phyloP scores from a whole-genome alignment of 1,284 basidiomycete species.

The Ustilago nuda region DNA sequence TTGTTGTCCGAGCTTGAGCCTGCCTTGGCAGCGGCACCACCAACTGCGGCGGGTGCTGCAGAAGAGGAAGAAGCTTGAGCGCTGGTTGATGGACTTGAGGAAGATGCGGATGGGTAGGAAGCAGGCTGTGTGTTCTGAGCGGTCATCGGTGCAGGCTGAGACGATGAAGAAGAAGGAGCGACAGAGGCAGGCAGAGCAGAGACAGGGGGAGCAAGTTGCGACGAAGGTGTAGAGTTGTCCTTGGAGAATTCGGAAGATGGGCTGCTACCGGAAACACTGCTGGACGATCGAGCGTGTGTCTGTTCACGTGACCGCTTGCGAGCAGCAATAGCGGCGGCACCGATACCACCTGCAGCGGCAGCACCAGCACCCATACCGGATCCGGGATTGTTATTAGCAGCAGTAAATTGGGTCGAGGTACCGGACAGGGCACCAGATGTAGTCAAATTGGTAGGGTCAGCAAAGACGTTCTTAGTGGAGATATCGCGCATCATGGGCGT shows the following conservation, averaged over 20 bases:
- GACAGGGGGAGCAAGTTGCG: constrained; percentile 42
- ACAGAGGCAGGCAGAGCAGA: constrained; percentile 32
- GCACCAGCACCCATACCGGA: constrained; percentile 19
- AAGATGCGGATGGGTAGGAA: constrained; percentile 14
- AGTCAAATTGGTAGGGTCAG: constrained; percentile 36
- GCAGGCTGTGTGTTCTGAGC: constrained; percentile 4
- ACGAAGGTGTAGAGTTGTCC: constrained; percentile 17
- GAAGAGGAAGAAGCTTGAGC: neutral
- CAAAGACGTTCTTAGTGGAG: constrained; percentile 50
- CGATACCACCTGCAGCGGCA: constrained; percentile 41
- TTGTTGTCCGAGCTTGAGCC: constrained; percentile 6
- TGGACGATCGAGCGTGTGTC: constrained; percentile 33
- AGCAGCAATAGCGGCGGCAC: constrained; percentile 44
- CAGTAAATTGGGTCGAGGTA: constrained; percentile 21
- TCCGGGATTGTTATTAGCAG: constrained; percentile 22
- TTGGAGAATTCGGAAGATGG: constrained; percentile 42
- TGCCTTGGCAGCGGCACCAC: constrained; percentile 10
- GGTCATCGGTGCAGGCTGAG: constrained; percentile 7
- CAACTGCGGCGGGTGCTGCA: constrained; percentile 8
- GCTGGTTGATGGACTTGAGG: neutral
- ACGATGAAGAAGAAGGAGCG: neutral
- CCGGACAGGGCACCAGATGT: constrained; percentile 34
- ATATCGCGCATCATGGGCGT: constrained; percentile 56
- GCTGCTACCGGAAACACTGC: constrained; percentile 20
- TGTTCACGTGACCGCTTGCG: constrained; percentile 47